Percentiles rank a stretch among this genome's conserved stretches.
Evolutionary conservation across 768 basidiomycete genomes (phyloP).

Genomic region (Boletus fagicola): DNA sequence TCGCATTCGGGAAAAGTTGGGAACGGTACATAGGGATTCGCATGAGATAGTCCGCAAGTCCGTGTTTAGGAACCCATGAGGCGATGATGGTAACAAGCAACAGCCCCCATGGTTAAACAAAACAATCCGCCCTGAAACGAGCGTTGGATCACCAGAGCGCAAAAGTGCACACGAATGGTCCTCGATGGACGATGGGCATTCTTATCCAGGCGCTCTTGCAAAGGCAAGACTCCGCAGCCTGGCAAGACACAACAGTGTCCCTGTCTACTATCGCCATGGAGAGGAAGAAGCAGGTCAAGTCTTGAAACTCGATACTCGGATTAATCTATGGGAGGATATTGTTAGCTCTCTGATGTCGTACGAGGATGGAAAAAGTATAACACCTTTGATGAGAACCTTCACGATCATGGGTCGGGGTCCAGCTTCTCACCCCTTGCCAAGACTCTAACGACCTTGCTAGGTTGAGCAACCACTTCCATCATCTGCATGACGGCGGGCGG

Average conservation of each 20-base stretch:
- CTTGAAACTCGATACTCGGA: conserved; percentile 19
- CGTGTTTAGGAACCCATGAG: conserved; percentile 8
- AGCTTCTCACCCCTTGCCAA: conserved; percentile 84
- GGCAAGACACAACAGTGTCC: conserved; percentile 21
- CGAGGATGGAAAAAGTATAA: neutral
- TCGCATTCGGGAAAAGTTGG: conserved; percentile 8
- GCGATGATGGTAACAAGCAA: conserved; percentile 16
- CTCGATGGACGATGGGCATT: conserved; percentile 21
- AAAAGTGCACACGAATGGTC: conserved; percentile 27
- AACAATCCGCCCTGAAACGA: conserved; percentile 20
- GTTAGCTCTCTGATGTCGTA: neutral
- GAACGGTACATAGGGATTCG: conserved; percentile 27
- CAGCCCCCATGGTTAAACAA: conserved; percentile 20
- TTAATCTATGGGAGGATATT: conserved; percentile 4
- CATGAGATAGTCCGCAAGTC: conserved; percentile 30
- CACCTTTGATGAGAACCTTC: conserved; percentile 13
- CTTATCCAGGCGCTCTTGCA: conserved; percentile 20
- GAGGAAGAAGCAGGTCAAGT: conserved; percentile 20
- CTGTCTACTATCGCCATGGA: conserved; percentile 22
- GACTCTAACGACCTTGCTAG: conserved; percentile 73
- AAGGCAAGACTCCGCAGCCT: conserved; percentile 24
- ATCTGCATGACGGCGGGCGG: conserved; percentile 77
- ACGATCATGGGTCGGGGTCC: conserved; percentile 45
- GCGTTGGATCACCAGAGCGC: conserved; percentile 20
- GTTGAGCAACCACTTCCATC: conserved; percentile 75